A percentile compares a stretch with the other conserved stretches of the same genome.
These are phyloP conservation scores for Boletus huronensis DNA, from an alignment of 768 basidiomycete species.

Conservation along the genomic window DNA sequence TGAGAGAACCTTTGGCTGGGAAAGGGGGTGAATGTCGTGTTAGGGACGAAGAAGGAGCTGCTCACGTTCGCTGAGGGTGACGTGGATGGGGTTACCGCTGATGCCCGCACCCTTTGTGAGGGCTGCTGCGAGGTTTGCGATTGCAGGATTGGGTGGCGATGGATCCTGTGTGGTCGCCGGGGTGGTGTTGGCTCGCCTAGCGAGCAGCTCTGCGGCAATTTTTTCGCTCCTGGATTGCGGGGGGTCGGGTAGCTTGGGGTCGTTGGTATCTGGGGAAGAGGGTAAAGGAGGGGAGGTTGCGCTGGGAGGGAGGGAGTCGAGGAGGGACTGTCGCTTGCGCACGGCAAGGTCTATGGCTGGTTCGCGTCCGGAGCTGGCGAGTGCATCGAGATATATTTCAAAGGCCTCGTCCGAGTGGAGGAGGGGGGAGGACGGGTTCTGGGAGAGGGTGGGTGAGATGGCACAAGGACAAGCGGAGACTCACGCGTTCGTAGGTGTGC, in stretches of 20 bases:
- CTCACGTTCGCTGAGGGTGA: slow-evolving; percentile 80
- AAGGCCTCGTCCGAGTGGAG: slow-evolving; percentile 71
- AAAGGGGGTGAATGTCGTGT: neutral
- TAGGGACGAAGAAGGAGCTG: slow-evolving; percentile 5
- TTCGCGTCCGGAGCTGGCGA: slow-evolving; percentile 56
- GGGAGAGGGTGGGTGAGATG: slow-evolving; percentile 4
- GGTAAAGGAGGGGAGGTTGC: neutral
- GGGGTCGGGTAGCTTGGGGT: slow-evolving; percentile 9
- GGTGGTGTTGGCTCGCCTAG: slow-evolving; percentile 19
- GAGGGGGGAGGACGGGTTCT: slow-evolving; percentile 71
- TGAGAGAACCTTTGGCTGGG: slow-evolving; percentile 65
- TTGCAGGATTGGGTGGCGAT: slow-evolving; percentile 30
- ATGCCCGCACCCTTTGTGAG: slow-evolving; percentile 43
- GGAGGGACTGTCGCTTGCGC: slow-evolving; percentile 62
- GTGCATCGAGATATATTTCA: slow-evolving; percentile 66
- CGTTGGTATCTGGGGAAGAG: slow-evolving; percentile 11
- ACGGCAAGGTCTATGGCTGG: slow-evolving; percentile 62
- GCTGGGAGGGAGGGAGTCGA: slow-evolving; percentile 37
- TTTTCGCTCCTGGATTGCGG: slow-evolving; percentile 37
- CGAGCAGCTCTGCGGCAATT: slow-evolving; percentile 41
- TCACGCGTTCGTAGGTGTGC: slow-evolving; percentile 76
- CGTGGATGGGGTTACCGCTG: slow-evolving; percentile 64
- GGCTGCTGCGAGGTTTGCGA: slow-evolving; percentile 42
- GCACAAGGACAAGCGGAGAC: slow-evolving; percentile 28
- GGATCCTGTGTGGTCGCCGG: slow-evolving; percentile 7